Base-by-base conservation (phyloP, 2,329 filamentous ascomycete genomes). In the Apiospora hydei region DNA sequence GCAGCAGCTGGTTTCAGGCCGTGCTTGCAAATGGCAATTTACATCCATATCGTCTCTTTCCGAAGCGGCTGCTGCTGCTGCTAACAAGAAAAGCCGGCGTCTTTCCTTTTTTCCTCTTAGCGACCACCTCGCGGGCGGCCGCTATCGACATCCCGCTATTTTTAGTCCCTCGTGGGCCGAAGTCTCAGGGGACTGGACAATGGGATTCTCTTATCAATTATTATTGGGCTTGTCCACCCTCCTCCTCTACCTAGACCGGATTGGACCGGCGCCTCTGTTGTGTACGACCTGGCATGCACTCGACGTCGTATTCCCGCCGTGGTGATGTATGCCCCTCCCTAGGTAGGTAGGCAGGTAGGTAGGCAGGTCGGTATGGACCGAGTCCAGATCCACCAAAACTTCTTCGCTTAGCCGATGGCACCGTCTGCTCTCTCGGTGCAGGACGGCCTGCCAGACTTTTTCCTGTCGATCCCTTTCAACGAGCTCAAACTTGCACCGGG, bases 221-320 rank as follows among this genome's bases (percentile, higher is more conserved):
- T 64, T 64, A 21, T 41, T 64, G 57, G 57, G 34, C 34, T 21
- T 41, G 57, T n/a, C 57, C 57, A 21, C 30, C 30, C 57, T 61
- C 16, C 41, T 43, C 21, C 26, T 61, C 53, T 34, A 61, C 38
- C 53, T 34, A 61, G 30, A 61, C 18, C 53, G 53, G 53, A 61
- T 61, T 41, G 34, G 34, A 64, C 57, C 57, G 34, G 57, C 57
- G 57, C 57, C 57, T 64, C 30, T 41, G 30, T 68, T 38, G 34
- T 68, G 66, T 44, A 44, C 24, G 44, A 47, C 66, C 30, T 68
- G 41, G 66, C 66, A 68, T 68, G 41, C 44, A 47, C 66, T 68
- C 41, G 66, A 68, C 66, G 66, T 68, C 66, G 66, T 68, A 68
- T 68, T 47, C 66, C 43, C n/a, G 66, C 43, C 5, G 41, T 68